Evolutionary conservation across 2,329 filamentous ascomycete genomes (phyloP), one percentile per base, ranked within the genome.

Genomic region (Penicillium hesseltinei): DNA sequence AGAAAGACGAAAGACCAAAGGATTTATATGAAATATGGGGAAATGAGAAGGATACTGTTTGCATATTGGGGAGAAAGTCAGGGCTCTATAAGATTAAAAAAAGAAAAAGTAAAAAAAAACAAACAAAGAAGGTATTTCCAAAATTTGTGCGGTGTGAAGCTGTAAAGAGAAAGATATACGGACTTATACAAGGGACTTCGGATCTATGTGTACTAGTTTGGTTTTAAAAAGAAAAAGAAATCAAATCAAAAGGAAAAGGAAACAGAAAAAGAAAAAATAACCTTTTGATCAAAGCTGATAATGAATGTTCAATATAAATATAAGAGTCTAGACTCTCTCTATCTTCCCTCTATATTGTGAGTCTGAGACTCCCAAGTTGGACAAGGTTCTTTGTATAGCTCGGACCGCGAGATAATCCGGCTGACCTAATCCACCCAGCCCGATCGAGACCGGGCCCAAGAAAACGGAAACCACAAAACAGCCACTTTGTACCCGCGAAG

Each of bases 401-500:
- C 54, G 54, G 54, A 1, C 54, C 49, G 43, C 23, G 4, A 36
- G 21, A 53, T 56, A 35, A 4, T 51, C 53, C 53, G 46, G 39
- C 39, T 52, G 50, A 52, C 39, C 15, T 51, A 45, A 43, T 52
- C 42, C 29, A 31, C 25, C 17, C 23, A 8, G 19, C 33, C 54
- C 48, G 54, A 56, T 56, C 54, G 54, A 56, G 54, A 56, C 54
- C 52, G 44, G 42, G 51, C 36, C 51, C 35, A 54, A 53, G 42
- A 39, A 45, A 45, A 53, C 25, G 25, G 44, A 52, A 52, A 36
- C 47, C 35, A 39, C 39, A 49, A 38, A 49, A 15, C 36, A 33
- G 46, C 23, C 49, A 46, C 25, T 27, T 57, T 36, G 54, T 61
- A 57, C 59, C 57, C 50, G 44, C 13, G 17, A 65, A 57, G 64